Base-by-base conservation (phyloP, 108 stramenopile species). In the Fragilaria crotonensis region DNA sequence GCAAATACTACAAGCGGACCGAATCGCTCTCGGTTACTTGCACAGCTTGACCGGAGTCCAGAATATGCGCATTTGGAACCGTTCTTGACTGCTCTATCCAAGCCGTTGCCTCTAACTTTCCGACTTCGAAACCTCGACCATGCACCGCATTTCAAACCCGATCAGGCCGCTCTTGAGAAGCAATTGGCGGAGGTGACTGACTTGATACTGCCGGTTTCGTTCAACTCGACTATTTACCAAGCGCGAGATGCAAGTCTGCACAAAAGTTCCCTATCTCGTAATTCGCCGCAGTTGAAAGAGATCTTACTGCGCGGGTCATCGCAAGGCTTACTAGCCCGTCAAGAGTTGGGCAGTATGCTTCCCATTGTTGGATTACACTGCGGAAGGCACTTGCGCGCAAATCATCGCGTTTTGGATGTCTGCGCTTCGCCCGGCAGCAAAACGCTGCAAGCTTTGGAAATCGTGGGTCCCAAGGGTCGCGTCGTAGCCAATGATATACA, bases 351-450 rank as follows among this genome's bases (percentile, higher is more conserved):
- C 7, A 75, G 72, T 41, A 89, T 89, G 84, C 65, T 93, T 1
- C 87, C 87, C 7, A 81, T 87, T 2, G 36, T 84, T 26, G 52
- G 69, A 0, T 50, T 93, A 20, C 28, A 59, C 4, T 33, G 54
- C 31, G 67, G 67, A 19, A 60, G 71, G 5, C 66, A 58, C n/a
- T 52, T 78, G 50, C 28, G n/a, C 14, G 19, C 28, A 0, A 61
- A 62, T 33, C 44, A 62, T 23, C 79, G 68, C 41, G 83, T 92
- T 0, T 62, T 92, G 62, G 95, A 96, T 60, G 27, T 92, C 33
- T 96, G 95, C 52, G 85, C 89, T 5, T 70, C 74, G 25, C 95
- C 95, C 0, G 95, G 95, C 45, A 71, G 66, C 44, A 96, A 96
- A 62, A 90, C 95, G 25, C 29, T 87, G 52, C 95, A 96, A 62